These are phyloP conservation scores for Rhizopogon vulgaris DNA, from an alignment of 768 basidiomycete genomes.

Conservation along the genomic window DNA sequence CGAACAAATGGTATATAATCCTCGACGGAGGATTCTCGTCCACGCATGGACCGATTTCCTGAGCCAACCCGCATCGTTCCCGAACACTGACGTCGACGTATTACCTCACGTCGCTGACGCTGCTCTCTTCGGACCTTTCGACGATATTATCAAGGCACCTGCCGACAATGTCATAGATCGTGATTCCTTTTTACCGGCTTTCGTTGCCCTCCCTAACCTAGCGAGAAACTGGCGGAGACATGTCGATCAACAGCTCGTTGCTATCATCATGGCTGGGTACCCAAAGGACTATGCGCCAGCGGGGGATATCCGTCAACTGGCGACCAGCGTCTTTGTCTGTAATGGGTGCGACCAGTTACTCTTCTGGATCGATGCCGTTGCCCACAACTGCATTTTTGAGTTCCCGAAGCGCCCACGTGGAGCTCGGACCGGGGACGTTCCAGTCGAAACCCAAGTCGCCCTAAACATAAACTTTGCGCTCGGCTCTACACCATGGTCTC, in stretches of 20 bases:
- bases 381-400: not conserved
- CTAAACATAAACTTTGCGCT: not conserved
- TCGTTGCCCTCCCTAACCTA: conserved; percentile 12
- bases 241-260: conserved; percentile 20
- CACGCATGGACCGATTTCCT: conserved; percentile 20
- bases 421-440: not conserved
- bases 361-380: conserved; percentile 1
- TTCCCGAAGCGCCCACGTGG: not conserved
- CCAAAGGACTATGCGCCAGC: conserved; percentile 11
- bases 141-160: conserved; percentile 20
- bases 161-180: conserved; percentile 2
- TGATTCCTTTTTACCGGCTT: conserved; percentile 11
- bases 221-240: conserved; percentile 18
- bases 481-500: conserved; percentile 1
- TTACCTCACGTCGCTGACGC: conserved; percentile 22
- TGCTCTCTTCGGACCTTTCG: conserved; percentile 15
- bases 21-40: conserved; percentile 19
- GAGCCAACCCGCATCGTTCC: conserved; percentile 8
- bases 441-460: not conserved
- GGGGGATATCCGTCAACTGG: conserved; percentile 16
- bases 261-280: conserved; percentile 17
- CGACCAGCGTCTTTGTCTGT: conserved; percentile 23
- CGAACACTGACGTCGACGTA: conserved; percentile 11
- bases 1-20: conserved; percentile 22
- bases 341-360: conserved; percentile 6